Conservation (phyloP, 2,329 filamentous ascomycete genomes). For the Diaporthe longicolla region DNA sequence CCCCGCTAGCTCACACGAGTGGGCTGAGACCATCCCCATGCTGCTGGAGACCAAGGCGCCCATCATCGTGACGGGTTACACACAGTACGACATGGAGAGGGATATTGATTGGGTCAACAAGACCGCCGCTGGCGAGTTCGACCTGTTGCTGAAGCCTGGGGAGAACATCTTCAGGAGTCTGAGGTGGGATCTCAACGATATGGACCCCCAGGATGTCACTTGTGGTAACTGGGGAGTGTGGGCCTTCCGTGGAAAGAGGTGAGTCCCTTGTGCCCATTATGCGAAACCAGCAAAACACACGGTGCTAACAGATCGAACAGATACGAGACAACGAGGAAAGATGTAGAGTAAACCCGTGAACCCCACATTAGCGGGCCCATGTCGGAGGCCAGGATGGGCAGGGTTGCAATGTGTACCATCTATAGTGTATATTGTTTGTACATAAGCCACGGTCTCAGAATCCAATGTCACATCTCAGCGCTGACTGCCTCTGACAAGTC, state of each 20-base stretch:
- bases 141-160: conserved; percentile 90
- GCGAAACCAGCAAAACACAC: not conserved
- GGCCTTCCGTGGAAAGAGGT: conserved; percentile 98
- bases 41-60: conserved; percentile 96
- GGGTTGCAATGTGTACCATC: not conserved
- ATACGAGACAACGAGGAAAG: conserved; percentile 75
- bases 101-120: conserved; percentile 92
- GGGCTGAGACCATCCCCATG: conserved; percentile 90
- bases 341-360: conserved; percentile 46
- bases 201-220: conserved; percentile 93
- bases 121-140: conserved; percentile 90
- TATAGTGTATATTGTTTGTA: conserved; percentile 25
- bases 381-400: not conserved
- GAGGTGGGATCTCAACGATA: conserved; percentile 96
- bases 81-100: conserved; percentile 92
- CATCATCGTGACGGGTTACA: conserved; percentile 95
- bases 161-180: conserved; percentile 96
- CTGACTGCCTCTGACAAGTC: not conserved
- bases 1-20: conserved; percentile 92
- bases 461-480: not conserved
- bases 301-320: conserved; percentile 56
- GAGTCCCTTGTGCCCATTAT: conserved; percentile 53
- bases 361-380: not conserved
- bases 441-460: not conserved
- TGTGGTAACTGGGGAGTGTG: conserved; percentile 98